phyloP scores from a whole-genome alignment of 805 yeast genomes.

The Sugiyamaella americana region DNA sequence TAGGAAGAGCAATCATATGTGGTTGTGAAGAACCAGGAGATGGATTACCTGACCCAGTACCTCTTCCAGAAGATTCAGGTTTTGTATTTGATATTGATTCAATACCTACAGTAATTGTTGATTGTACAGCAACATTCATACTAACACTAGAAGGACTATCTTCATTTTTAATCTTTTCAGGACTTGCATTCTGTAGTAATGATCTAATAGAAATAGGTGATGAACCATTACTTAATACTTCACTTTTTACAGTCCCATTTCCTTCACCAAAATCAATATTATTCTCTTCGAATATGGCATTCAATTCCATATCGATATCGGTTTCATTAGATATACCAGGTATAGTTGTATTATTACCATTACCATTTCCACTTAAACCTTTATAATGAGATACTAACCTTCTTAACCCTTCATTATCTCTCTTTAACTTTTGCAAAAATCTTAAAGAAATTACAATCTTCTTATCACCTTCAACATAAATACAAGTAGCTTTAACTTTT shows the following conservation, averaged over 20 bases:
- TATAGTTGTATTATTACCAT: background rate
- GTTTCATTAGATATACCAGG: background rate
- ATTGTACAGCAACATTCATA: background rate
- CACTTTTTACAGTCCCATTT: too few species aligned
- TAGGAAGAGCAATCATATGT: background rate
- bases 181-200: too few species aligned
- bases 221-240: background rate
- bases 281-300: background rate
- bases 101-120: background rate
- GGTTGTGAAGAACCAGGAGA: background rate
- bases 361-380: conserved; percentile 1
- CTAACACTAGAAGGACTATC: background rate
- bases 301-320: conserved; percentile 1
- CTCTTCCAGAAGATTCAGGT: background rate
- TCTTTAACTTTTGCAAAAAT: conserved; percentile 18
- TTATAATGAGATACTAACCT: background rate
- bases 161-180: background rate
- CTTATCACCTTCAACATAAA: conserved; percentile 23
- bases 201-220: background rate
- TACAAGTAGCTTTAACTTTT: conserved; percentile 16
- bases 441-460: conserved; percentile 24
- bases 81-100: background rate
- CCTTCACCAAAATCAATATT: background rate
- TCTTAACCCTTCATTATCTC: conserved; percentile 17
- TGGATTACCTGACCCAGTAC: background rate